Evolutionary conservation across 345 rosid species (phyloP).

Genomic region (Brassica cretica): DNA sequence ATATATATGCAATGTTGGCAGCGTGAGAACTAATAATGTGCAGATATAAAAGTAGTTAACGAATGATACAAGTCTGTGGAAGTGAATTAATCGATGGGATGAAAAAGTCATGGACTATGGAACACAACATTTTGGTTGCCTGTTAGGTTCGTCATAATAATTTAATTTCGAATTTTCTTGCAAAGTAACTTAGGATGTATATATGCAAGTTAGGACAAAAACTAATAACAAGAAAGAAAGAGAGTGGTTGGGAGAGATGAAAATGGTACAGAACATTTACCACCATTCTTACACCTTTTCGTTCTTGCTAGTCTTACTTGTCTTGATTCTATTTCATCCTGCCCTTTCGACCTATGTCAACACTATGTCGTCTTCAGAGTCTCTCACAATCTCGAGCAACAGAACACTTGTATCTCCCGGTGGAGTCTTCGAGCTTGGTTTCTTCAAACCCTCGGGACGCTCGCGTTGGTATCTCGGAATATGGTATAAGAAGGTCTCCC

Average conservation of each 20-base stretch:
- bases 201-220: no score
- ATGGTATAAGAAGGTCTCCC: neutral
- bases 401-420: neutral
- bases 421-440: neutral
- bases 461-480: neutral
- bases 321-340: neutral
- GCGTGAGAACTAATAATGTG: neutral
- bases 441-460: neutral
- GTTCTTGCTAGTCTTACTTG: neutral
- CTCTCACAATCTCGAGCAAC: neutral
- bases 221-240: no score
- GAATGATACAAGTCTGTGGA: neutral
- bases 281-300: neutral
- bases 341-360: neutral
- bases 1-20: neutral
- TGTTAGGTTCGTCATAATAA: no score
- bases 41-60: neutral
- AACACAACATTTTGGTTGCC: no score
- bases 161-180: no score
- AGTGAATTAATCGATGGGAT: neutral
- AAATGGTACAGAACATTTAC: neutral
- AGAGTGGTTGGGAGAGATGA: neutral
- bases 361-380: neutral
- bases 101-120: no score
- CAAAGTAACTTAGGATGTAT: no score